Evolutionary conservation across 208 protist species (phyloP), one percentile per base, ranked within the genome.

Genomic region (Wallacemonas sp.): DNA sequence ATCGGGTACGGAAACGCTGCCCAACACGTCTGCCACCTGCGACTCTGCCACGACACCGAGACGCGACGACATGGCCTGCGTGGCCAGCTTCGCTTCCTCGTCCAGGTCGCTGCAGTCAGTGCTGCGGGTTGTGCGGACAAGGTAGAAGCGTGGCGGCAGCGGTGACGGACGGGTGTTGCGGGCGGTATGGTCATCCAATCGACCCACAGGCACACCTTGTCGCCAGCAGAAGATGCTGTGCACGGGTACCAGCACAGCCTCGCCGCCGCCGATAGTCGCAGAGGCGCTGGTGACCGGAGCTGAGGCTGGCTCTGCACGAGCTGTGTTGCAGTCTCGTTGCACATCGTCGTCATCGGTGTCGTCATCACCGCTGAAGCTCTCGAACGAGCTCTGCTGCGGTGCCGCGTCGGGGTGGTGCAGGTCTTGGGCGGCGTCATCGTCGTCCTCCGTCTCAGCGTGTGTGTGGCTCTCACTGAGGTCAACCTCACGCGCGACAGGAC

Each of bases 211-310:
- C 17, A 58, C 17, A 6, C 11, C 17, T n/a, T 58, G 51, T 31
- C 41, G 51, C 51, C 51, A 58, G 51, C 26, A 58, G 28, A 58
- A 58, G 4, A 42, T 9, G 24, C 9, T 38, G 51, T 58, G 26
- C 30, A 58, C 51, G 26, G 51, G 51, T 6, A 58, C 28, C 12
- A 58, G 51, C 21, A 21, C n/a, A 41, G 14, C 36, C 36, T 41
- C 9, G 9, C 14, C 36, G 14, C 9, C 36, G 36, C 14, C 14
- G 36, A 41, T 41, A 17, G 36, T 41, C 14, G 36, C 14, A 17
- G 36, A 17, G 6, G 36, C 36, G 36, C 9, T 41, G 36, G 36
- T n/a, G n/a, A n/a, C n/a, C n/a, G n/a, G n/a, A n/a, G n/a, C n/a
- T n/a, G n/a, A n/a, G n/a, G n/a, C n/a, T n/a, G n/a, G n/a, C n/a